Evolutionary conservation across 2,329 filamentous ascomycete species (phyloP).

Genomic region (Monascus ruber): DNA sequence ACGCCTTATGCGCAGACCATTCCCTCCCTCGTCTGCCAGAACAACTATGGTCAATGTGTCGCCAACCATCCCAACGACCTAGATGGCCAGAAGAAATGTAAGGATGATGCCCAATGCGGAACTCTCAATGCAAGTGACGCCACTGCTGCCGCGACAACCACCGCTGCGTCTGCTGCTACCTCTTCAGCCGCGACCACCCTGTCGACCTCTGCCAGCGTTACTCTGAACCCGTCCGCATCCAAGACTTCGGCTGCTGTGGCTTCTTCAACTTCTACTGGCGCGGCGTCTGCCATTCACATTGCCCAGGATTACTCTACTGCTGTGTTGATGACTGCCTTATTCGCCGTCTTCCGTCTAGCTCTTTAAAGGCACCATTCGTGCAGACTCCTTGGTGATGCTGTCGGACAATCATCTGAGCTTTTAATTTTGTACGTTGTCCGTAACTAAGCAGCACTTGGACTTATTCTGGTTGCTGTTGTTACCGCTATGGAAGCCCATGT

Average conservation of each 20-base stretch:
- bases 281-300: conserved; percentile 35
- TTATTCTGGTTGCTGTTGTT: no score
- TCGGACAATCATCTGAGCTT: no score
- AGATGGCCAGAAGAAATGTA: conserved; percentile 39
- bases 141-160: conserved; percentile 16
- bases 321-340: conserved; percentile 41
- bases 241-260: conserved; percentile 17
- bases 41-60: conserved; percentile 40
- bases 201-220: conserved; percentile 17
- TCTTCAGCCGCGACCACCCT: conserved; percentile 16
- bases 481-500: no score
- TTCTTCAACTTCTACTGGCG: conserved; percentile 23
- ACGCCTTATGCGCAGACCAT: conserved; percentile 46
- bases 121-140: conserved; percentile 33
- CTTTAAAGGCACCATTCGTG: conserved; percentile 32
- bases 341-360: conserved; percentile 46
- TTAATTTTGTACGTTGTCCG: neutral
- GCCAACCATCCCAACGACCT: conserved; percentile 34
- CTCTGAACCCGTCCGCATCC: conserved; percentile 13
- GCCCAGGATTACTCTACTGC: conserved; percentile 42
- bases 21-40: conserved; percentile 49
- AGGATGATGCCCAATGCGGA: conserved; percentile 40
- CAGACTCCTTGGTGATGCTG: no score
- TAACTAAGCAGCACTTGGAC: no score
- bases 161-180: conserved; percentile 12